Evolutionary conservation across 176 grass and related monocot species (phyloP).

Genomic region (Calamus simplicifolius): DNA sequence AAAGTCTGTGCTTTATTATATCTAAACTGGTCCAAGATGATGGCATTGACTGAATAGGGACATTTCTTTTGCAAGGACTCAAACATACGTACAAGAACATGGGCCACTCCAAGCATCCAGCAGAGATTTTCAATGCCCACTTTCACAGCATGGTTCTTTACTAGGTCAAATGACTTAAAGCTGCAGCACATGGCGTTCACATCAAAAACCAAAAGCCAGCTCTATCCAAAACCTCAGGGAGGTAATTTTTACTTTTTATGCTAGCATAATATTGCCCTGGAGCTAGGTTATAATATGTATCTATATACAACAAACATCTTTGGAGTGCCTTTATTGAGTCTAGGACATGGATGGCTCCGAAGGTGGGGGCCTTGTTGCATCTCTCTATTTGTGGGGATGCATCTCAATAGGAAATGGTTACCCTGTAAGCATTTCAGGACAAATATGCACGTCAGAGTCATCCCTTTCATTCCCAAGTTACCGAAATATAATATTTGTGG

Average conservation of each 20-base stretch:
- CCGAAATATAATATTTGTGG: no score
- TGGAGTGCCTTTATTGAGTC: no score
- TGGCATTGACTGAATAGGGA: constrained; percentile 21
- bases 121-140: constrained; percentile 59
- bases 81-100: constrained; percentile 30
- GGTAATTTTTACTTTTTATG: constrained; percentile 11
- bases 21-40: constrained; percentile 20
- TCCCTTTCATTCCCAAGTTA: no score
- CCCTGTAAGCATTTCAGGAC: no score
- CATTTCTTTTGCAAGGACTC: constrained; percentile 27
- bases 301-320: no score
- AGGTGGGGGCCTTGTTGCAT: no score
- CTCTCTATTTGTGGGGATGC: no score
- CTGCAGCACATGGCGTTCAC: constrained; percentile 24
- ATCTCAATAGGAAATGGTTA: no score
- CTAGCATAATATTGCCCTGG: no score
- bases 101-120: constrained; percentile 60
- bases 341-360: no score
- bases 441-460: no score
- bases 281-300: no score
- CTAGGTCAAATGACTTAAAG: constrained; percentile 20
- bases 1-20: constrained; percentile 24
- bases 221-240: constrained; percentile 34
- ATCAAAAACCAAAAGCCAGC: constrained; percentile 5
- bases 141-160: constrained; percentile 64